Evolutionary conservation across 139 green algal genomes (phyloP), one percentile per base, ranked within the genome.

Genomic region (Raphidocelis subcapitata): DNA sequence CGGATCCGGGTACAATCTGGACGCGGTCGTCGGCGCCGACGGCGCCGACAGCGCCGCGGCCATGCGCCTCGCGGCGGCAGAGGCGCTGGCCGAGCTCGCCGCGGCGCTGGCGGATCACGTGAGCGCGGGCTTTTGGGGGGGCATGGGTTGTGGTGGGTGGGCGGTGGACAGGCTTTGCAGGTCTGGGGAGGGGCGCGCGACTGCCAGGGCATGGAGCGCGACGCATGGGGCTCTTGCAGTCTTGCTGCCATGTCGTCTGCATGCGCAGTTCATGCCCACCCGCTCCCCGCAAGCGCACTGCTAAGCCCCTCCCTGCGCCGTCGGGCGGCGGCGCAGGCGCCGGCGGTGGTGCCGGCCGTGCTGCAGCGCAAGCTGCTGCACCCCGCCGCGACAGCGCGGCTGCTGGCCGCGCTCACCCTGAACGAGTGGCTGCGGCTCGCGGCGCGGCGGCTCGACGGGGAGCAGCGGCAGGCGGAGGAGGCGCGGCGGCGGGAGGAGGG

Each of bases 31-130:
- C 0, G 72, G 72, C 16, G 62, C 24, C 0, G 49, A 77, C 21
- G 82, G 79, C 3, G 79, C 89, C 18, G 80, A 74, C 20, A 62
- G 35, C 29, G 80, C 79, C 12, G 73, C 85, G 3, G 72, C 71
- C 41, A 90, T 94, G 85, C 78, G 90, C 1, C 37, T 92, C 51
- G 61, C 74, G 16, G 75, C 79, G 8, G 79, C 81, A 1, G 33
- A 70, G n/a, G 88, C 74, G 21, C 65, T 82, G 41, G 72, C 69
- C 5, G 37, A 37, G 57, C 71, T 87, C 55, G 37, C 70, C 21
- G 36, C 35, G 0, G 59, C 28, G 24, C 47, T 75, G 54, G 33
- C 66, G n/a, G 74, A 49, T 3, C 3, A 41, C 26, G 69, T 28
- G 54, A 29, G 54, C 54, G 54, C 54, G 54, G 54, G 54, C 24